Evolutionary conservation across 73 alveolate genomes (phyloP).

Genomic region (Paramecium pentaurelia): DNA sequence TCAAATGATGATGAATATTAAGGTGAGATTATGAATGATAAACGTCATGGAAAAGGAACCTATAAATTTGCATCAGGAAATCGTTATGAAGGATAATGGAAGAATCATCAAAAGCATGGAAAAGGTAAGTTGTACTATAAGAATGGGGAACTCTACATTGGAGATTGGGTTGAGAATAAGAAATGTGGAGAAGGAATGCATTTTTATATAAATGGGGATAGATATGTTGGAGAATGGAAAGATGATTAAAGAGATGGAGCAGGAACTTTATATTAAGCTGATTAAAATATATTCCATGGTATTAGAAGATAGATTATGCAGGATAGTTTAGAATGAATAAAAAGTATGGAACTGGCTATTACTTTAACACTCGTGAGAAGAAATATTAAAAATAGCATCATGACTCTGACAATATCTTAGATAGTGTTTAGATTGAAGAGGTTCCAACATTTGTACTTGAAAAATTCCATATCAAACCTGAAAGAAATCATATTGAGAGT

Average conservation of each 20-base stretch:
- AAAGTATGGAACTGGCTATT: background rate
- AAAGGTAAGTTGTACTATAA: constrained; percentile 24
- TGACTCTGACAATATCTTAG: background rate
- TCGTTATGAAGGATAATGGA: constrained; percentile 43
- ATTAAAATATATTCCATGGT: constrained; percentile 25
- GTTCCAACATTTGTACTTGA: background rate
- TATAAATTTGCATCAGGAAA: constrained; percentile 43
- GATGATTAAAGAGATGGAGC: constrained; percentile 51
- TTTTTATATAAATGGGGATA: constrained; percentile 42
- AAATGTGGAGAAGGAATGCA: constrained; percentile 61
- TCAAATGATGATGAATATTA: constrained; percentile 47
- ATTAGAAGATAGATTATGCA: background rate
- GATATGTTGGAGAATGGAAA: constrained; percentile 59
- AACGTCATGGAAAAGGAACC: constrained; percentile 39
- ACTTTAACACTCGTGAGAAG: background rate
- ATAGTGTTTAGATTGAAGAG: background rate
- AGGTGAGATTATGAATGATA: constrained; percentile 6
- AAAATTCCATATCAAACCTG: constrained; percentile 4
- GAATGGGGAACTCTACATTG: constrained; percentile 61
- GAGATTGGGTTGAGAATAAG: constrained; percentile 58
- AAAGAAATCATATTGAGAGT: background rate
- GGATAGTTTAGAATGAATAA: background rate
- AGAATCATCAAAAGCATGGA: constrained; percentile 32
- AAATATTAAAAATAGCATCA: background rate
- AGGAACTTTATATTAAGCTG: constrained; percentile 30